phyloP scores from a whole-genome alignment of 257 asterid species.

The Solanum raphanifolium region DNA sequence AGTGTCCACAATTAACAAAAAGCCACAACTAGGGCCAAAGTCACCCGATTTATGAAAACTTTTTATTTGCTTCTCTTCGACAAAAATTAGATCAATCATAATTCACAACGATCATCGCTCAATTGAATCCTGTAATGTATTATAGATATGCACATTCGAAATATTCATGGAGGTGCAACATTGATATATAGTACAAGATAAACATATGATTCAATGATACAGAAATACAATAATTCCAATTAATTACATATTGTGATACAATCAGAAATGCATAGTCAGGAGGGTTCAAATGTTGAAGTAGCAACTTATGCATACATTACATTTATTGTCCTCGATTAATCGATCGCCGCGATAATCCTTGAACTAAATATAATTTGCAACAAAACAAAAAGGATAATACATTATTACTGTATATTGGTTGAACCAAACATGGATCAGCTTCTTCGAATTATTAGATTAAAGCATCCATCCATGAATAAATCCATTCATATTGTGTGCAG shows the following conservation, averaged over 20 bases:
- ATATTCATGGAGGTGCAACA: neutral
- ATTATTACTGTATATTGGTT: neutral
- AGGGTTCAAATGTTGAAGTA: neutral
- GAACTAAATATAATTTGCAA: neutral
- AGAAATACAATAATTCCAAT: neutral
- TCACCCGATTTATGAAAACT: neutral
- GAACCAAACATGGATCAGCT: neutral
- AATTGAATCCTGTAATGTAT: neutral
- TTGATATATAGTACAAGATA: neutral
- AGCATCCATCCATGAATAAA: constrained; percentile 19
- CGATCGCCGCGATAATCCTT: neutral
- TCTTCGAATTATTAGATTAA: neutral
- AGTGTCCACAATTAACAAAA: neutral
- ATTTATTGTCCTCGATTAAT: neutral
- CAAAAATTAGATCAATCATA: neutral
- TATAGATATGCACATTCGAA: neutral
- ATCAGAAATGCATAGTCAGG: neutral
- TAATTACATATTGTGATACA: neutral
- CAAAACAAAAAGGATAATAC: neutral
- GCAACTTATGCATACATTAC: neutral
- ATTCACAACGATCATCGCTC: neutral
- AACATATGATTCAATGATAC: neutral
- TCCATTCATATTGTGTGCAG: constrained; percentile 12
- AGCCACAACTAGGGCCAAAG: neutral
- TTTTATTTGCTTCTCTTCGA: neutral